Percentiles rank a stretch among this genome's conserved stretches.
These are phyloP conservation scores for Chytridiales sp. DNA, from an alignment of 371 early-diverging fungal genomes.

Conservation along the genomic window DNA sequence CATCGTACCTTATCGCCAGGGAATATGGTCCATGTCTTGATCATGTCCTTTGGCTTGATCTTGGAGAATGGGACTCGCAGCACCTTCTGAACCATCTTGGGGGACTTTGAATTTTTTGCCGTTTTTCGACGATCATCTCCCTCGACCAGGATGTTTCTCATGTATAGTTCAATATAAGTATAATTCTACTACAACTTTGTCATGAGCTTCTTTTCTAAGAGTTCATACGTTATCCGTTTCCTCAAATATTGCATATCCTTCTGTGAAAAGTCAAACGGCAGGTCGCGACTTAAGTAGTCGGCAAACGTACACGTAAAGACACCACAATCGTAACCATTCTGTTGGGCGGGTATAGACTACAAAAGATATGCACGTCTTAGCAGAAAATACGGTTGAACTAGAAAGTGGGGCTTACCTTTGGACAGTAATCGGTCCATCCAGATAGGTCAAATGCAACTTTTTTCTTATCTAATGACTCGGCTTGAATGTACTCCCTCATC, in stretches of 20 bases:
- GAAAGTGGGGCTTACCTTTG: slow-evolving; percentile 49
- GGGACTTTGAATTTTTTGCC: too few relatives aligned
- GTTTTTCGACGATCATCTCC: too few relatives aligned
- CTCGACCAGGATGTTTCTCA: too few relatives aligned
- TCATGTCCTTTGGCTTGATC: slow-evolving; percentile 52
- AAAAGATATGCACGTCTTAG: neutral
- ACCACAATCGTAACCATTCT: slow-evolving; percentile 96
- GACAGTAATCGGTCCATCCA: slow-evolving; percentile 67
- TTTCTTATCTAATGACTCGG: slow-evolving; percentile 75
- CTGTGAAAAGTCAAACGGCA: slow-evolving; percentile 71
- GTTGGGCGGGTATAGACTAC: slow-evolving; percentile 77
- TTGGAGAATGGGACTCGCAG: slow-evolving; percentile 29
- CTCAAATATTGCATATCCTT: slow-evolving; percentile 70
- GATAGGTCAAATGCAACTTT: slow-evolving; percentile 56
- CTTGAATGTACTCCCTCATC: slow-evolving; percentile 64
- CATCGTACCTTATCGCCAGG: slow-evolving; percentile 58
- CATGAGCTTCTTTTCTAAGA: slow-evolving; percentile 50
- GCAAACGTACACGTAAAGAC: slow-evolving; percentile 93
- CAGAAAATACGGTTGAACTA: neutral
- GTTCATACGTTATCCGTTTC: slow-evolving; percentile 72
- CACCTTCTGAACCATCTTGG: too few relatives aligned
- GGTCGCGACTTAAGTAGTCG: slow-evolving; percentile 64
- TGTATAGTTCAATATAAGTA: too few relatives aligned
- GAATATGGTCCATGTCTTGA: slow-evolving; percentile 61
- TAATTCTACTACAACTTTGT: too few relatives aligned